Conservation (phyloP, 2,329 filamentous ascomycete species). For the Zymoseptoria crescenta region DNA sequence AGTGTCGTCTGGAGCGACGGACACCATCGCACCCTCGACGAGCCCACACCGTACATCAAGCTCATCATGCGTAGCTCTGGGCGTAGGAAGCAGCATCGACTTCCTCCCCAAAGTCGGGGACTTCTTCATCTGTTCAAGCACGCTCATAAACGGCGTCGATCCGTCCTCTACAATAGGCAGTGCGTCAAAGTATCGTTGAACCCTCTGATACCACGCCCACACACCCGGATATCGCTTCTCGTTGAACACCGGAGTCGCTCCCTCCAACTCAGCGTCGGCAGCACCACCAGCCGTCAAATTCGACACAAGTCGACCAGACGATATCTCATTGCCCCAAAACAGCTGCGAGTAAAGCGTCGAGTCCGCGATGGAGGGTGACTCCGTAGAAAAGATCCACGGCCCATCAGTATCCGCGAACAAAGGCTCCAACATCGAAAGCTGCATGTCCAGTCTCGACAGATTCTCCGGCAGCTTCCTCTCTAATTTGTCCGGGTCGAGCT, state of each 20-base stretch:
- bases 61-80: slow-evolving; percentile 17
- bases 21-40: slow-evolving; percentile 25
- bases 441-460: slow-evolving; percentile 31
- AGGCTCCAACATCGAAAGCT: slow-evolving; percentile 33
- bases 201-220: slow-evolving; percentile 30
- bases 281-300: slow-evolving; percentile 32
- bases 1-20: slow-evolving; percentile 35
- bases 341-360: slow-evolving; percentile 34
- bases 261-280: slow-evolving; percentile 21
- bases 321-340: slow-evolving; percentile 34
- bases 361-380: slow-evolving; percentile 31
- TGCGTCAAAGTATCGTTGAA: slow-evolving; percentile 27
- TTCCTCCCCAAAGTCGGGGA: slow-evolving; percentile 17
- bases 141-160: slow-evolving; percentile 12
- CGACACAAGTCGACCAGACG: slow-evolving; percentile 28
- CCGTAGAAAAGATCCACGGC: slow-evolving; percentile 32
- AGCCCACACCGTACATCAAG: slow-evolving; percentile 29
- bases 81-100: slow-evolving; percentile 27
- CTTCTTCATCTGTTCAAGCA: slow-evolving; percentile 23
- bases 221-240: slow-evolving; percentile 30
- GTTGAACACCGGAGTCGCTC: slow-evolving; percentile 29
- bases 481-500: slow-evolving; percentile 32
- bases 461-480: slow-evolving; percentile 34
- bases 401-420: slow-evolving; percentile 23
- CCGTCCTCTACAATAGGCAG: slow-evolving; percentile 22